These are phyloP conservation scores for Hymenoscyphus fructigenus DNA, from an alignment of 2,329 filamentous ascomycete genomes.

Conservation along the genomic window DNA sequence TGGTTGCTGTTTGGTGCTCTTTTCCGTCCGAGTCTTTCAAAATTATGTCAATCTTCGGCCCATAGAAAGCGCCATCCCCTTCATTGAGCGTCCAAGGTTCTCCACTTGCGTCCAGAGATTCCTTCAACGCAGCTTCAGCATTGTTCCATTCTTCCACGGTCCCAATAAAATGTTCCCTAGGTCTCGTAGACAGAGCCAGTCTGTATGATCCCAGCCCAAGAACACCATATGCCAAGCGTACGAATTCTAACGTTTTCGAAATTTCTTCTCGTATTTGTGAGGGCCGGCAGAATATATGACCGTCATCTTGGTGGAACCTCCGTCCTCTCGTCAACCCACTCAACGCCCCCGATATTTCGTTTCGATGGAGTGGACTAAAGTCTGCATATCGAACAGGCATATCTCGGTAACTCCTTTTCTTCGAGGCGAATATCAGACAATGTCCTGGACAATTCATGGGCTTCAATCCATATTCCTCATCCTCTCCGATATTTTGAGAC, in stretches of 20 bases:
- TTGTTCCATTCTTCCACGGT: slow-evolving; percentile 66
- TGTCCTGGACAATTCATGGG: slow-evolving; percentile 94
- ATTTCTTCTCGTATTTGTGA: slow-evolving; percentile 76
- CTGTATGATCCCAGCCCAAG: slow-evolving; percentile 72
- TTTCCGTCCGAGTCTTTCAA: slow-evolving; percentile 78
- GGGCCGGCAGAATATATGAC: slow-evolving; percentile 84
- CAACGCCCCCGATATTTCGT: slow-evolving; percentile 79
- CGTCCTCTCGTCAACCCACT: slow-evolving; percentile 81
- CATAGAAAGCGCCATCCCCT: slow-evolving; percentile 87
- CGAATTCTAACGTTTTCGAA: slow-evolving; percentile 69
- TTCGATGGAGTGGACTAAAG: slow-evolving; percentile 83
- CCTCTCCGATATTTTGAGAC: slow-evolving; percentile 50
- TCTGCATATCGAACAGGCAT: slow-evolving; percentile 83
- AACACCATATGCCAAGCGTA: slow-evolving; percentile 68
- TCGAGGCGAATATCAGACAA: slow-evolving; percentile 77
- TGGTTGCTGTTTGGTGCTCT: slow-evolving; percentile 84
- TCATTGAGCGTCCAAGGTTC: slow-evolving; percentile 72
- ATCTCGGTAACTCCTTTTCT: slow-evolving; percentile 73
- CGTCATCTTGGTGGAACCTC: slow-evolving; percentile 87
- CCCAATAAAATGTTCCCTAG: slow-evolving; percentile 75
- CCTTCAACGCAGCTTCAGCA: slow-evolving; percentile 65
- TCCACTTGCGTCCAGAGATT: slow-evolving; percentile 62
- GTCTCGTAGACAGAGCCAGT: slow-evolving; percentile 75
- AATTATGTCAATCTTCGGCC: slow-evolving; percentile 88
- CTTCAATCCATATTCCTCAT: slow-evolving; percentile 78